phyloP scores from a whole-genome alignment of 305 asterid genomes.

The Fraxinus greggii region DNA sequence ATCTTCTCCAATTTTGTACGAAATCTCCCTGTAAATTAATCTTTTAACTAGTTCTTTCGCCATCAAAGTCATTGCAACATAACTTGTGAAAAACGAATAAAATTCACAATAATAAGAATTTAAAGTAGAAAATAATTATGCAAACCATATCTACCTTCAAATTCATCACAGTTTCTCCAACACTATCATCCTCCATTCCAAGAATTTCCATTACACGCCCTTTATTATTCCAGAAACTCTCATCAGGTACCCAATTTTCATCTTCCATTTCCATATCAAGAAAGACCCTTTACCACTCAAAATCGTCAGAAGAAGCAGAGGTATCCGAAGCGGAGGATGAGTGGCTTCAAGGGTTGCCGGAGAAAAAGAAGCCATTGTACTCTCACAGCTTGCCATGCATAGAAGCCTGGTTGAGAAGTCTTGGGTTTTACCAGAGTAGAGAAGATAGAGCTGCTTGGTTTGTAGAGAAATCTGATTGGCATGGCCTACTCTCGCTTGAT shows the following conservation, averaged over 20 bases:
- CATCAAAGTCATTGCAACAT: slow-evolving; percentile 12
- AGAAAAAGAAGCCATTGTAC: slow-evolving; percentile 74
- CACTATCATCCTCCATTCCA: slow-evolving; percentile 28
- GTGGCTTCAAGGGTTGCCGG: slow-evolving; percentile 85
- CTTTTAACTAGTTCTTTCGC: not conserved
- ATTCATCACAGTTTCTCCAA: slow-evolving; percentile 25
- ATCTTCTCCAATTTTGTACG: slow-evolving; percentile 25
- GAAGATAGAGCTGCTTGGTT: slow-evolving; percentile 91
- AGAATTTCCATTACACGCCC: slow-evolving; percentile 32
- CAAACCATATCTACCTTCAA: slow-evolving; percentile 33
- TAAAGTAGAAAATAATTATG: slow-evolving; percentile 19
- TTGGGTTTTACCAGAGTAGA: slow-evolving; percentile 76
- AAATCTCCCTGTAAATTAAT: not conserved
- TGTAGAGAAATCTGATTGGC: slow-evolving; percentile 81
- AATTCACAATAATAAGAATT: not conserved
- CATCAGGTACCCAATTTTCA: slow-evolving; percentile 22
- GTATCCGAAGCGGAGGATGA: slow-evolving; percentile 55
- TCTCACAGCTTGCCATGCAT: slow-evolving; percentile 93
- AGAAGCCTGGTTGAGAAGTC: slow-evolving; percentile 82
- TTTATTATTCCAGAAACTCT: slow-evolving; percentile 31
- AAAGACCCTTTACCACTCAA: slow-evolving; percentile 30
- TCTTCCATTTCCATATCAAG: slow-evolving; percentile 29
- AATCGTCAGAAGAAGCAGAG: slow-evolving; percentile 59
- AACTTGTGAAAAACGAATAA: not conserved
- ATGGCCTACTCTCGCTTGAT: slow-evolving; percentile 80